Evolutionary conservation across 257 asterid genomes (phyloP).

Genomic region (Solanum pimpinellifolium): DNA sequence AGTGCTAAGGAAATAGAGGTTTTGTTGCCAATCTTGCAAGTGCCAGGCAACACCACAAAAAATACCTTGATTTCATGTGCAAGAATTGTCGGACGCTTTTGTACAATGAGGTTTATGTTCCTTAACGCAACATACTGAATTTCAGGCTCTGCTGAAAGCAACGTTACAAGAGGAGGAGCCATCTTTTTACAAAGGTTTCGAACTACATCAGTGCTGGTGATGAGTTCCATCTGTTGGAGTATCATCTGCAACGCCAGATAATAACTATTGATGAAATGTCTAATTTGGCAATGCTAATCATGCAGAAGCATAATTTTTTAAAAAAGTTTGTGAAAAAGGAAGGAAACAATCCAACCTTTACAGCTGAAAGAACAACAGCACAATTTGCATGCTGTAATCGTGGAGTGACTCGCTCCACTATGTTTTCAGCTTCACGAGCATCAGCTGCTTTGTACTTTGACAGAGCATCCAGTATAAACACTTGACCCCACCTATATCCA

Average conservation of each 20-base stretch:
- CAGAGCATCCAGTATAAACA: conserved; percentile 97
- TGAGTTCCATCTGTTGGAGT: conserved; percentile 98
- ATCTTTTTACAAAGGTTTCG: conserved; percentile 98
- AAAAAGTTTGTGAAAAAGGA: background rate
- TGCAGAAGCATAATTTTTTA: background rate
- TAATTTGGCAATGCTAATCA: background rate
- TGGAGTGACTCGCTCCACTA: conserved; percentile 95
- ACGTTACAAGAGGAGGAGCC: conserved; percentile 99
- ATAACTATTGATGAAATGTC: background rate
- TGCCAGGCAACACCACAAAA: background rate
- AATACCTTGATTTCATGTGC: conserved; percentile 93
- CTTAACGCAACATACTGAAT: conserved; percentile 91
- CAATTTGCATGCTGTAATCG: conserved; percentile 98
- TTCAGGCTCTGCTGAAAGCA: conserved; percentile 96
- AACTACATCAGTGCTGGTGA: conserved; percentile 93
- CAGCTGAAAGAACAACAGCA: conserved; percentile 99
- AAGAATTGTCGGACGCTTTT: conserved; percentile 91
- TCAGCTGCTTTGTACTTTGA: conserved; percentile 89
- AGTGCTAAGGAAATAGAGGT: background rate
- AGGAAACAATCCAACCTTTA: conserved; percentile 45
- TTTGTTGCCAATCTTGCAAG: background rate
- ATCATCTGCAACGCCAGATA: conserved; percentile 62
- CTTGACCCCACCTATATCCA: conserved; percentile 95
- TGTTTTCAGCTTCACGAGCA: conserved; percentile 99
- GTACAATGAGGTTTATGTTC: conserved; percentile 94